Percentiles rank a stretch among this genome's conserved stretches.
Evolutionary conservation across 768 basidiomycete genomes (phyloP).

Genomic region (Serendipita vermifera): DNA sequence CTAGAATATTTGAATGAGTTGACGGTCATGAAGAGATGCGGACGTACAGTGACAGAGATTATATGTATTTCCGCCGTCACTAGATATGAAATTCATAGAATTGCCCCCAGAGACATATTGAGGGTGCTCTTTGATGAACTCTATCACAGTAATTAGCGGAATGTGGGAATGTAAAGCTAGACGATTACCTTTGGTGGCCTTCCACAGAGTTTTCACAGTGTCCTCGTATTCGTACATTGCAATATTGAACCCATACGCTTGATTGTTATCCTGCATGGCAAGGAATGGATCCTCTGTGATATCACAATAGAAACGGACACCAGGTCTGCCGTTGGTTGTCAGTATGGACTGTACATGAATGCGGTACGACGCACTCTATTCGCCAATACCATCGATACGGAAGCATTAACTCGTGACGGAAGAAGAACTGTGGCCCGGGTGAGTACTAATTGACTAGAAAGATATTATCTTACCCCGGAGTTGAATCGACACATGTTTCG

Average conservation of each 20-base stretch:
- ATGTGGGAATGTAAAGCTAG: constrained; percentile 16
- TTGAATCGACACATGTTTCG: constrained; percentile 96
- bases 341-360: no score
- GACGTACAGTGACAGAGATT: constrained; percentile 59
- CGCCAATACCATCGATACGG: constrained; percentile 83
- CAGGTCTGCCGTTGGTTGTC: constrained; percentile 44
- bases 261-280: constrained; percentile 64
- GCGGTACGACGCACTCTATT: constrained; percentile 67
- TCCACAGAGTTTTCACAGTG: constrained; percentile 75
- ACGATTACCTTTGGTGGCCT: constrained; percentile 47
- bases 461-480: constrained; percentile 50
- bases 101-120: constrained; percentile 50
- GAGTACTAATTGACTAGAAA: constrained; percentile 11
- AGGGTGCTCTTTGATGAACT: constrained; percentile 53
- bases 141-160: constrained; percentile 26
- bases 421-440: constrained; percentile 51
- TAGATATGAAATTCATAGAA: constrained; percentile 60
- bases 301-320: constrained; percentile 72
- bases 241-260: constrained; percentile 78
- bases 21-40: neutral
- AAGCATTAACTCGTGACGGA: constrained; percentile 60
- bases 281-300: constrained; percentile 66
- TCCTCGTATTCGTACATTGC: constrained; percentile 63
- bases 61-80: constrained; percentile 57
- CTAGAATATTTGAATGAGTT: constrained; percentile 25